phyloP scores from a whole-genome alignment of 768 basidiomycete genomes.

The Psilocybe cyanescens region DNA sequence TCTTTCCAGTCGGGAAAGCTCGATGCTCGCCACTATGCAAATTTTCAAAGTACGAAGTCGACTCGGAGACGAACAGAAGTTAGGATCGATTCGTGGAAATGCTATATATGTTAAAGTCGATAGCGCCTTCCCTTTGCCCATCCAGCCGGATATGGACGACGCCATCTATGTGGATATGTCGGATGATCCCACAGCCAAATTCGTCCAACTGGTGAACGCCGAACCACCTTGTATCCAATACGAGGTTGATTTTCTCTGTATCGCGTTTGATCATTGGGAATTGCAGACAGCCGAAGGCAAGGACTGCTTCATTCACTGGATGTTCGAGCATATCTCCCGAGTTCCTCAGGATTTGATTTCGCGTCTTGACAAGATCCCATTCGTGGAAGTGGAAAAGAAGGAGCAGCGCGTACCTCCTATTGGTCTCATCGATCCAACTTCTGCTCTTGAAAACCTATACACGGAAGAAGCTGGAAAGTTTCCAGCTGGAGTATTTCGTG shows the following conservation, averaged over 20 bases:
- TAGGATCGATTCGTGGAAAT: neutral
- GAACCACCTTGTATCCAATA: neutral
- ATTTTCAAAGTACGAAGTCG: neutral
- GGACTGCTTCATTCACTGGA: constrained; percentile 28
- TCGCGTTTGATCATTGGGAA: constrained; percentile 31
- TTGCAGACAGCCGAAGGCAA: constrained; percentile 26
- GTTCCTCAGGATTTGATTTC: constrained; percentile 4
- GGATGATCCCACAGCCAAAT: neutral
- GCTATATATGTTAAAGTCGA: constrained; percentile 8
- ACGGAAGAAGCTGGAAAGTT: constrained; percentile 17
- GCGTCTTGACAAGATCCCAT: constrained; percentile 26
- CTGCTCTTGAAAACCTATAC: constrained; percentile 30
- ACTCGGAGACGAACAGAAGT: neutral
- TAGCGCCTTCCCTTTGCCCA: constrained; percentile 13
- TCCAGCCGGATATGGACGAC: neutral
- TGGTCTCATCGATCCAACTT: constrained; percentile 33
- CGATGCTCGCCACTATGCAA: neutral
- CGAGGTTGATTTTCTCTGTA: constrained; percentile 25
- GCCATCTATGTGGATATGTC: constrained; percentile 16
- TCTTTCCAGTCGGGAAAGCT: neutral
- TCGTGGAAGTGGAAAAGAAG: constrained; percentile 27
- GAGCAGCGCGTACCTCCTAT: constrained; percentile 19
- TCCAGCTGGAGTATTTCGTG: constrained; percentile 14
- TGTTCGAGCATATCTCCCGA: constrained; percentile 23
- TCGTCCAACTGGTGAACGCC: constrained; percentile 11